A percentile compares a stretch with the other conserved stretches of the same genome.
Evolutionary conservation across 441 rosid genomes (phyloP).

Genomic region (Gossypium trilobum): DNA sequence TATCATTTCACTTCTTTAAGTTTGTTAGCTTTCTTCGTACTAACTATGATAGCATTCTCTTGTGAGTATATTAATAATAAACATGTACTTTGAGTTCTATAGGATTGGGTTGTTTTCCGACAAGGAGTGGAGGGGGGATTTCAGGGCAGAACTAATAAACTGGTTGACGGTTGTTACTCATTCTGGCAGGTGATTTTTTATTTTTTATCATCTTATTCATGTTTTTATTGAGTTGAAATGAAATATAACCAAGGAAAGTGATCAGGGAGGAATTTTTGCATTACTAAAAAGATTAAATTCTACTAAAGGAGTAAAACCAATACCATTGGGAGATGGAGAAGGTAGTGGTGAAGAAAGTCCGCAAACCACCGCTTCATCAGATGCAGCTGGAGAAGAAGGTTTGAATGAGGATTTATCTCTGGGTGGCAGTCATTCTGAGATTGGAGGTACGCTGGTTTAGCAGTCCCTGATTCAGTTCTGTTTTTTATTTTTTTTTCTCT

Average conservation of each 20-base stretch:
- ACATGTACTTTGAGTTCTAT: neutral
- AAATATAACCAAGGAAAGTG: slow-evolving; percentile 10
- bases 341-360: slow-evolving; percentile 20
- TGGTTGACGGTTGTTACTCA: slow-evolving; percentile 92
- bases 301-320: slow-evolving; percentile 14
- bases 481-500: neutral
- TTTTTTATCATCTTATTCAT: slow-evolving; percentile 3
- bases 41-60: neutral
- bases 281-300: slow-evolving; percentile 42
- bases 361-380: slow-evolving; percentile 27
- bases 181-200: slow-evolving; percentile 74
- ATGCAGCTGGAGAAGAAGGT: slow-evolving; percentile 32
- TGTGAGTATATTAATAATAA: neutral
- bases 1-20: slow-evolving; percentile 10
- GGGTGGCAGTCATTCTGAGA: slow-evolving; percentile 24
- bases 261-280: slow-evolving; percentile 70
- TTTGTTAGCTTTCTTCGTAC: slow-evolving; percentile 6
- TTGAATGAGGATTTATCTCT: slow-evolving; percentile 27
- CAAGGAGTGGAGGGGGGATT: slow-evolving; percentile 91
- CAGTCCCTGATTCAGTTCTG: neutral
- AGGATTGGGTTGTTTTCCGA: slow-evolving; percentile 79
- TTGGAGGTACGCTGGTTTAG: slow-evolving; percentile 26
- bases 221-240: slow-evolving; percentile 11
- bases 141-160: slow-evolving; percentile 86
- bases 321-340: slow-evolving; percentile 24